Conservation (phyloP, 2,329 filamentous ascomycete species). For the Hypoxylon rubiginosum region DNA sequence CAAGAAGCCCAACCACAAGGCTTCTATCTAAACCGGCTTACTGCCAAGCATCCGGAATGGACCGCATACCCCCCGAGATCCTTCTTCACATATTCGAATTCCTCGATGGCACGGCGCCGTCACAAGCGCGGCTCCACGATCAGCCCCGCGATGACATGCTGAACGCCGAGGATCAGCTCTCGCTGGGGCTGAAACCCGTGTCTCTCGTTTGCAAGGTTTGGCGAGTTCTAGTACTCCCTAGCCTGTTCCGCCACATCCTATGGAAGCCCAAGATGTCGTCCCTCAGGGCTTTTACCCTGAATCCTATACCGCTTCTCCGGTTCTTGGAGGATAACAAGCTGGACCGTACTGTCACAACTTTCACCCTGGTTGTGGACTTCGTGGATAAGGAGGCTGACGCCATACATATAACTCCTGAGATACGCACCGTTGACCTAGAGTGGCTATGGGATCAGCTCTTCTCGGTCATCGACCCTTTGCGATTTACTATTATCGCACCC, state of each 20-base stretch:
- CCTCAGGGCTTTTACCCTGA: slow-evolving; percentile 46
- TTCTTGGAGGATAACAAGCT: slow-evolving; percentile 57
- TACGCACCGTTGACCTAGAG: slow-evolving; percentile 50
- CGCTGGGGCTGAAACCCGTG: slow-evolving; percentile 65
- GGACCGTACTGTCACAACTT: slow-evolving; percentile 57
- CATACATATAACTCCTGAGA: slow-evolving; percentile 50
- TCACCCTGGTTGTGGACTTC: slow-evolving; percentile 58
- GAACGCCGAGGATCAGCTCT: slow-evolving; percentile 51
- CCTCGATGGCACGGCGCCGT: slow-evolving; percentile 64
- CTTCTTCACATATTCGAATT: slow-evolving; percentile 69
- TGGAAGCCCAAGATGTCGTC: slow-evolving; percentile 54
- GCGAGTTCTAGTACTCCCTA: slow-evolving; percentile 64
- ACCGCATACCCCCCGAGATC: slow-evolving; percentile 71
- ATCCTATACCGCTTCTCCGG: slow-evolving; percentile 55
- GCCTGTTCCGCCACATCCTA: slow-evolving; percentile 69
- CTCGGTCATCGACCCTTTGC: slow-evolving; percentile 63
- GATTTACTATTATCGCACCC: slow-evolving; percentile 71
- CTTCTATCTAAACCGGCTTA: neutral
- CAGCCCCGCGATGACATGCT: slow-evolving; percentile 61
- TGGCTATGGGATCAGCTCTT: slow-evolving; percentile 71
- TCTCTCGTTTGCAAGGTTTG: slow-evolving; percentile 68
- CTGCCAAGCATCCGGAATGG: slow-evolving; percentile 38
- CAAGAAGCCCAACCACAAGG: too few relatives aligned
- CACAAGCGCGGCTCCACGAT: slow-evolving; percentile 62
- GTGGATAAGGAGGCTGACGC: slow-evolving; percentile 49